A percentile compares a stretch with the other conserved stretches of the same genome.
Conservation (phyloP, 805 yeast species). For the Metschnikowia kunwiensis region DNA sequence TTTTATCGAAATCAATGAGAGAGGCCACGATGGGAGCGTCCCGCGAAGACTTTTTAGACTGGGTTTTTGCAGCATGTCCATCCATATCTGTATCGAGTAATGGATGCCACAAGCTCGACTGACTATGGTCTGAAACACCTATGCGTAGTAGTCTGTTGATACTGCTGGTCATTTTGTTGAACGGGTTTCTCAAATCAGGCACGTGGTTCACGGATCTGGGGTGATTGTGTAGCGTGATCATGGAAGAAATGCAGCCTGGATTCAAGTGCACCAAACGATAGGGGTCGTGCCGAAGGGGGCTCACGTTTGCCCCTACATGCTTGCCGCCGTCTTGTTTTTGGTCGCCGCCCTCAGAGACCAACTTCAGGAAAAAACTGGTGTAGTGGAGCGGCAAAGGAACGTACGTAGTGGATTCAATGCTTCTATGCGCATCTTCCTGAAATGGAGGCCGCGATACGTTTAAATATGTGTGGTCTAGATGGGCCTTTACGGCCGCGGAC, state of each 20-base stretch:
- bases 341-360: slow-evolving; percentile 32
- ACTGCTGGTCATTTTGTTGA: slow-evolving; percentile 32
- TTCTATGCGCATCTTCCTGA: slow-evolving; percentile 16
- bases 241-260: slow-evolving; percentile 47
- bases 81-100: slow-evolving; percentile 2
- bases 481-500: slow-evolving; percentile 16
- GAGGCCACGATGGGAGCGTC: slow-evolving; percentile 16
- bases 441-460: slow-evolving; percentile 39
- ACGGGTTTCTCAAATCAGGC: slow-evolving; percentile 23
- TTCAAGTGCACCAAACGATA: slow-evolving; percentile 50
- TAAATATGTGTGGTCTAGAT: slow-evolving; percentile 27
- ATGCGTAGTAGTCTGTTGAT: slow-evolving; percentile 28
- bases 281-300: slow-evolving; percentile 52
- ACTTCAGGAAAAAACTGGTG: slow-evolving; percentile 38
- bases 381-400: slow-evolving; percentile 52
- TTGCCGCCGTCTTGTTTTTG: slow-evolving; percentile 40
- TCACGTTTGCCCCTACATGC: slow-evolving; percentile 52
- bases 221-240: slow-evolving; percentile 14
- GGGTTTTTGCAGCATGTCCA: slow-evolving; percentile 1
- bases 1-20: slow-evolving; percentile 33
- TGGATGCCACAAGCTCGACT: slow-evolving; percentile 4
- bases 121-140: slow-evolving; percentile 8
- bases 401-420: slow-evolving; percentile 49
- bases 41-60: slow-evolving; percentile 1
- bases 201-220: slow-evolving; percentile 5